A percentile compares a stretch with the other conserved stretches of the same genome.
Evolutionary conservation across 2,329 filamentous ascomycete species (phyloP).

Genomic region (Pyricularia grisea): DNA sequence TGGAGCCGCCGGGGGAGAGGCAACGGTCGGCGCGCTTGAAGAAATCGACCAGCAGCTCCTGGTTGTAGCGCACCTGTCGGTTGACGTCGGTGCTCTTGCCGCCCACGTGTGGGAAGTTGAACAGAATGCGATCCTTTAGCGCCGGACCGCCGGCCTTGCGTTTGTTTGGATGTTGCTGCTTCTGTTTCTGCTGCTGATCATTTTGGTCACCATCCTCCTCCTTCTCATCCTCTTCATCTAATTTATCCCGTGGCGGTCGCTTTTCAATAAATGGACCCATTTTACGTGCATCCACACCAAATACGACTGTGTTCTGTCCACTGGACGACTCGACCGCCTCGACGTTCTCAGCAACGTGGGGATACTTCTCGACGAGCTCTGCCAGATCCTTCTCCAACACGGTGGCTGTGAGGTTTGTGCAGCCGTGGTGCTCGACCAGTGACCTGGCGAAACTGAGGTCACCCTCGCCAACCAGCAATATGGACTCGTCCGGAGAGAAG

Average conservation of each 20-base stretch:
- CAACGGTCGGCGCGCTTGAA: constrained; percentile 48
- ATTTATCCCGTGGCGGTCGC: background rate
- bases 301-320: constrained; percentile 33
- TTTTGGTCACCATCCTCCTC: constrained; percentile 10
- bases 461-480: constrained; percentile 70
- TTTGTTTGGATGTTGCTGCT: background rate
- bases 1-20: constrained; percentile 46
- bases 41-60: constrained; percentile 64
- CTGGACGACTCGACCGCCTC: constrained; percentile 31
- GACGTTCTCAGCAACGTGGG: constrained; percentile 54
- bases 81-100: constrained; percentile 90
- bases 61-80: constrained; percentile 86
- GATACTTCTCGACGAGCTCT: constrained; percentile 63
- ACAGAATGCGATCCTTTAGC: constrained; percentile 69
- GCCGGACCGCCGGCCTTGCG: constrained; percentile 8
- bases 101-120: constrained; percentile 96
- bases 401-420: constrained; percentile 58
- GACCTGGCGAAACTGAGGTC: constrained; percentile 71
- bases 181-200: background rate
- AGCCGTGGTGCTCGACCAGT: constrained; percentile 56
- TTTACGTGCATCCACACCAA: constrained; percentile 59
- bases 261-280: constrained; percentile 35
- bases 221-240: constrained; percentile 22
- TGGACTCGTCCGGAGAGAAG: constrained; percentile 56
- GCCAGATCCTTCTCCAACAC: constrained; percentile 49